Percentiles rank a stretch among this genome's conserved stretches.
Evolutionary conservation across 2,329 filamentous ascomycete species (phyloP).

Genomic region (Rugonectria rugulosa): DNA sequence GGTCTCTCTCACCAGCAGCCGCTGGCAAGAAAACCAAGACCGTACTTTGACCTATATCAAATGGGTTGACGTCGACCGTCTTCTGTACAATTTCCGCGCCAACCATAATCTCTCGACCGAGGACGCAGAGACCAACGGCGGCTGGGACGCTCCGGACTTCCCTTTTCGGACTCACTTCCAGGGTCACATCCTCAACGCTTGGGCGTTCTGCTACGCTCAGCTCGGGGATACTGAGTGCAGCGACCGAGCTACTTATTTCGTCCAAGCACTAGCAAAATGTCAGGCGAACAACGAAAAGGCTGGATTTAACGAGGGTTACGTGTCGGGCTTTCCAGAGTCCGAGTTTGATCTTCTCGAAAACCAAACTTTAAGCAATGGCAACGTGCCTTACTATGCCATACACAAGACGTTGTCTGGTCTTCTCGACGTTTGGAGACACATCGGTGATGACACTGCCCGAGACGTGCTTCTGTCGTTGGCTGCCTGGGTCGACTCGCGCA

Average conservation of each 20-base stretch:
- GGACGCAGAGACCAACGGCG: constrained; percentile 54
- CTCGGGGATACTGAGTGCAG: constrained; percentile 52
- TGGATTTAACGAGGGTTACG: constrained; percentile 54
- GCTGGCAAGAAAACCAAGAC: constrained; percentile 48
- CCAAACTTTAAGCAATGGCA: constrained; percentile 54
- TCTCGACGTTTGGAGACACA: constrained; percentile 56
- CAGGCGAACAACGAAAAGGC: constrained; percentile 57
- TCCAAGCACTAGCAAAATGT: constrained; percentile 57
- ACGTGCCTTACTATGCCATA: constrained; percentile 62
- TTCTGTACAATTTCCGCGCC: constrained; percentile 57
- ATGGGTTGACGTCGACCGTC: constrained; percentile 52
- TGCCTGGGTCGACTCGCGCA: constrained; percentile 58
- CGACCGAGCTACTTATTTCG: constrained; percentile 54
- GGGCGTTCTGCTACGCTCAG: constrained; percentile 57
- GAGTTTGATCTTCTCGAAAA: constrained; percentile 55
- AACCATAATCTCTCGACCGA: constrained; percentile 56
- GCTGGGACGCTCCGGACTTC: constrained; percentile 62
- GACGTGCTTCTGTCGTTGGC: constrained; percentile 54
- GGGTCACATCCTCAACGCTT: constrained; percentile 59
- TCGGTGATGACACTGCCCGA: constrained; percentile 52
- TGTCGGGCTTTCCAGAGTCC: constrained; percentile 61
- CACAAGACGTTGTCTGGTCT: constrained; percentile 62
- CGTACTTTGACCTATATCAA: constrained; percentile 57
- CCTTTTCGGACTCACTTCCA: constrained; percentile 61
- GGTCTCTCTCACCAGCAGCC: constrained; percentile 18